Base-by-base conservation (phyloP, 2,329 filamentous ascomycete genomes). In the Fusarium newnesense region DNA sequence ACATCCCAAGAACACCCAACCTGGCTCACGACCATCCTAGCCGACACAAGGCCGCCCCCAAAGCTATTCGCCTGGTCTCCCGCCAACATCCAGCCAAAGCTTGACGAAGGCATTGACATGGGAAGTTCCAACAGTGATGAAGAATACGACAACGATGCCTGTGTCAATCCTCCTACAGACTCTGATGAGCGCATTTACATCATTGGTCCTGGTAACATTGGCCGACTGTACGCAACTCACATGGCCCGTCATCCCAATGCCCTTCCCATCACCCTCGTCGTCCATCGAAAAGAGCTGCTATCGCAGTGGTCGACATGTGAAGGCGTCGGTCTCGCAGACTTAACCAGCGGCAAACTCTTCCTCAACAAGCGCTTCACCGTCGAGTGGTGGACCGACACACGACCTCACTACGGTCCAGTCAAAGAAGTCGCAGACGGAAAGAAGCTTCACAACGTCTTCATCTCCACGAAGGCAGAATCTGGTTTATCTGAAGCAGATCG, bases 181-280 rank as follows among this genome's bases (percentile, higher is more conserved):
- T 52, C 44, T 9, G 52, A 46, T 2, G 34, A 64, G 9, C 52
- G 52, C 2, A 59, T 67, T 7, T 59, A 40, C 15, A 47, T 67
- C 16, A 24, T 67, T n/a, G 64, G 64, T 7, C 64, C 64, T 11
- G 64, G 64, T 9, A 67, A 67, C 2, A 59, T 67, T 7, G 64
- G 64, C 0, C 43, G 60, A 18, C 46, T 67, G 1, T 67, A 52
- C 44, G 64, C 64, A 9, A 58, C n/a, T 12, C 28, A 67, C 19
- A 67, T 67, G 64, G 52, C 36, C 15, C 64, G 52, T 4, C 60
- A 37, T 6, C 26, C 28, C 9, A 53, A 59, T n/a, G 32, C 52
- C 1, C 40, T 59, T 5, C 44, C 52, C 28, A 67, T 64, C 16
- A 67, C 64, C 2, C 60, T 67, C 7, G 60, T 64, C 0, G 52